Conservation (phyloP, 2,329 filamentous ascomycete genomes). For the Microdochium trichocladiopsis region DNA sequence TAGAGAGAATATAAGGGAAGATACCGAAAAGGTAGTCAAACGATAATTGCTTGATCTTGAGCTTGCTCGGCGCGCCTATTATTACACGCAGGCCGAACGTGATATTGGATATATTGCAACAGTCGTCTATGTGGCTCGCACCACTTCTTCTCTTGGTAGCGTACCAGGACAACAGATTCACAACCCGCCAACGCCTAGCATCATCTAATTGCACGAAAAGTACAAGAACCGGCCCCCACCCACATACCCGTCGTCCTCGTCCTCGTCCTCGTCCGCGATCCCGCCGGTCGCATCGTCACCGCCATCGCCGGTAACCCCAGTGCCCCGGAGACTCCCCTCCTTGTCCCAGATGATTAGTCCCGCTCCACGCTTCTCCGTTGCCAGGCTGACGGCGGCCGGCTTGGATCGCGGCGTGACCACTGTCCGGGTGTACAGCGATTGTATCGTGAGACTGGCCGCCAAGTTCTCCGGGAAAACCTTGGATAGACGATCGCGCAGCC, state of each 20-base stretch:
- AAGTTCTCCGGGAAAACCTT: not conserved
- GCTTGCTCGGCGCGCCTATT: no score
- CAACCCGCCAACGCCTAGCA: not conserved
- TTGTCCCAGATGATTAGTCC: conserved; percentile 1
- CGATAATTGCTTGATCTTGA: not conserved
- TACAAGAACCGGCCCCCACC: not conserved
- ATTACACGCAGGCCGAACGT: no score
- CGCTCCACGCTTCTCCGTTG: not conserved
- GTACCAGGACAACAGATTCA: not conserved
- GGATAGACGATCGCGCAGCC: not conserved
- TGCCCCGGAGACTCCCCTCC: not conserved
- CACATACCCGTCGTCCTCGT: conserved; percentile 23
- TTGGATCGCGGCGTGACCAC: not conserved
- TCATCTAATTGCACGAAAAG: not conserved
- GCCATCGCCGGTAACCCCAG: not conserved
- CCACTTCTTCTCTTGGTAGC: no score
- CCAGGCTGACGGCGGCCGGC: conserved; percentile 1
- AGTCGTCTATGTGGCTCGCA: no score
- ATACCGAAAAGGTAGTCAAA: not conserved
- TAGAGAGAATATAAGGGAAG: not conserved
- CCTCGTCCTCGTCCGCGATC: conserved; percentile 19
- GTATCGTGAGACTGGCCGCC: not conserved
- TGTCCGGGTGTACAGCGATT: not conserved
- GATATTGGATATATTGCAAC: no score
- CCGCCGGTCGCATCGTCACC: not conserved